Base-by-base conservation (phyloP, 352 stramenopile species). In the Pythium angustatum region DNA sequence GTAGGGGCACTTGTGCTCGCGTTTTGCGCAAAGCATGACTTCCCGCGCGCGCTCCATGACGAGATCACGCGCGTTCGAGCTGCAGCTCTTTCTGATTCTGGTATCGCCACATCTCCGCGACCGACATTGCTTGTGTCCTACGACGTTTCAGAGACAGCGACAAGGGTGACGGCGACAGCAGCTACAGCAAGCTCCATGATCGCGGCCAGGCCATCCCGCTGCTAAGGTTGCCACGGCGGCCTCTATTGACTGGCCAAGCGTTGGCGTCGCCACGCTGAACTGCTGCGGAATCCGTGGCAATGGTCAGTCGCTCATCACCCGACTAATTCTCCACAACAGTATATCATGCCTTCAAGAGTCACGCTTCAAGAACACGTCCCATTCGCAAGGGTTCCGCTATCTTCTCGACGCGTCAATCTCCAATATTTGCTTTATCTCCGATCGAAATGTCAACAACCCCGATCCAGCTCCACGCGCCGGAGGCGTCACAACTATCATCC, bases 281-380 rank as follows among this genome's bases (percentile, higher is more conserved):
- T 38, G 33, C 33, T 14, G 33, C 14, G 33, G 33, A 7, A 14
- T 38, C 33, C 33, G 33, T 38, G 33, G 33, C 33, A 38, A 38
- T 14, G 33, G 33, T 14, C 33, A 38, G 14, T 38, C 33, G 33
- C 33, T 38, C 14, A 38, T 38, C 33, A 14, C 33, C 33, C 33
- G 33, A 14, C 14, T 38, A 38, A 38, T 38, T 38, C 7, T 38
- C 14, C 33, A 38, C 14, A 38, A 54, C 47, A 19, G 6, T 22
- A 28, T 54, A 21, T 54, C 47, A 7, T 54, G 47, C 27, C 11
- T 54, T 22, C 47, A 54, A 54, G 47, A 54, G 31, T 33, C 47
- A 8, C 14, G 24, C 15, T 54, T 54, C 26, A 28, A 19, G 21
- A 26, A 54, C 47, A n/a, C 47, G 15, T 14, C 14, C 7, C 47